A percentile compares a stretch with the other conserved stretches of the same genome.
Evolutionary conservation across 2,329 filamentous ascomycete genomes (phyloP).

Genomic region (Ophiostoma sp.): DNA sequence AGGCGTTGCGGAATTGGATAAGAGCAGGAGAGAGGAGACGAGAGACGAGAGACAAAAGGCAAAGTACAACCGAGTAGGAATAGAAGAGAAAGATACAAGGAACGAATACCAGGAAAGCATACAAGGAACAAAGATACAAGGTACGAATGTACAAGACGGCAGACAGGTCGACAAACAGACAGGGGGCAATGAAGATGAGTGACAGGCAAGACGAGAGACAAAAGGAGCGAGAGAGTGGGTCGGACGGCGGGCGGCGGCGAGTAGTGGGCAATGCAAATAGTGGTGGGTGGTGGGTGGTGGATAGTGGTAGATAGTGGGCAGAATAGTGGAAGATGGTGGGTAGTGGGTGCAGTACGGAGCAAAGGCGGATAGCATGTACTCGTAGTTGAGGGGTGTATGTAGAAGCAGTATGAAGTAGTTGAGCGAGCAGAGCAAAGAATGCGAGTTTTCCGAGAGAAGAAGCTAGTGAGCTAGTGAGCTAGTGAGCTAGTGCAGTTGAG

Average conservation of each 20-base stretch:
- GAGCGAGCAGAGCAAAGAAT: not conserved
- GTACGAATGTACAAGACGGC: not conserved
- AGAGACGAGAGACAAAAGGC: not conserved
- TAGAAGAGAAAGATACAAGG: not conserved
- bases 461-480: too few relatives aligned
- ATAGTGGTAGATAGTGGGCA: not conserved
- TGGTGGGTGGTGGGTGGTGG: not conserved
- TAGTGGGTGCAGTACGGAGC: not conserved
- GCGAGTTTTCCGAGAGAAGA: too few relatives aligned
- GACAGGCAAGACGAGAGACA: not conserved
- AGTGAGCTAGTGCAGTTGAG: too few relatives aligned
- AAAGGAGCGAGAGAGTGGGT: not conserved
- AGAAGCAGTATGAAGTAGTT: not conserved
- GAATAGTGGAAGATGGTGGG: not conserved
- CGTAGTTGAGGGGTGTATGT: not conserved
- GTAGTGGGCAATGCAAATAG: too few relatives aligned
- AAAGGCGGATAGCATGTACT: too few relatives aligned
- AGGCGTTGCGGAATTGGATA: too few relatives aligned
- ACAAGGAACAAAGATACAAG: not conserved
- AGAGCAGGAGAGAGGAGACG: not conserved
- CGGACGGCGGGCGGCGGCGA: too few relatives aligned
- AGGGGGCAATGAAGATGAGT: not conserved
- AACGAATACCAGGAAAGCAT: not conserved
- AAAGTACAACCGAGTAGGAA: not conserved
- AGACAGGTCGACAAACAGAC: not conserved